These are phyloP conservation scores for Aspergillus sojae DNA, from an alignment of 2,329 filamentous ascomycete species.

Conservation along the genomic window DNA sequence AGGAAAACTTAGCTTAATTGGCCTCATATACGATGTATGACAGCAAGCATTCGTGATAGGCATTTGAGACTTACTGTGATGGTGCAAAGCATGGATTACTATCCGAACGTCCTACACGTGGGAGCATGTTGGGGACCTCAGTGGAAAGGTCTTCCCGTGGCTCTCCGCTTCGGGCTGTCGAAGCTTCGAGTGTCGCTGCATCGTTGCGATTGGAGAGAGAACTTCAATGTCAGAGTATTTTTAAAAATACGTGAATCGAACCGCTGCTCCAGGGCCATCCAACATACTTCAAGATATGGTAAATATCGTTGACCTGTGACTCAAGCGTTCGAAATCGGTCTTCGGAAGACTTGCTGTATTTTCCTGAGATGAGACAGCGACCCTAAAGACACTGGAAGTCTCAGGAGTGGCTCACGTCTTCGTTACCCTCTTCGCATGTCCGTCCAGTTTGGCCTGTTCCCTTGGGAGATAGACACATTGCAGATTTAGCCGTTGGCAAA, in stretches of 20 bases:
- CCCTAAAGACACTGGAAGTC: background rate
- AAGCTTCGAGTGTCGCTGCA: background rate
- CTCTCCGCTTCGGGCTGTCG: background rate
- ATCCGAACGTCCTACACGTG: background rate
- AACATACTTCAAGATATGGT: background rate
- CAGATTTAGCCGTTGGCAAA: constrained; percentile 11
- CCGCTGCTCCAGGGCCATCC: too few species aligned
- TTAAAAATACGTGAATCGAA: fast-evolving
- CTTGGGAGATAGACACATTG: constrained; percentile 6
- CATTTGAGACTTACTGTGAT: background rate
- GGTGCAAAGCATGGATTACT: background rate
- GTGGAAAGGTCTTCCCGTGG: background rate
- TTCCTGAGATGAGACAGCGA: background rate
- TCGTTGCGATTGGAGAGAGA: background rate
- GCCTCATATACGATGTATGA: background rate
- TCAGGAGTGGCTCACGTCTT: background rate
- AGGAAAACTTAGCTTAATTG: background rate
- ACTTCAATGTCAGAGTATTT: background rate
- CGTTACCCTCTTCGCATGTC: background rate
- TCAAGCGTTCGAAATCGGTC: background rate
- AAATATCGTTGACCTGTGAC: background rate
- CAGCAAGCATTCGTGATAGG: background rate
- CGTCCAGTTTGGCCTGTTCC: background rate
- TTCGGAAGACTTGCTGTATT: background rate
- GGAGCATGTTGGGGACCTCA: background rate